phyloP scores from a whole-genome alignment of 176 grass and related monocot genomes.

The Oryza glumipatula region DNA sequence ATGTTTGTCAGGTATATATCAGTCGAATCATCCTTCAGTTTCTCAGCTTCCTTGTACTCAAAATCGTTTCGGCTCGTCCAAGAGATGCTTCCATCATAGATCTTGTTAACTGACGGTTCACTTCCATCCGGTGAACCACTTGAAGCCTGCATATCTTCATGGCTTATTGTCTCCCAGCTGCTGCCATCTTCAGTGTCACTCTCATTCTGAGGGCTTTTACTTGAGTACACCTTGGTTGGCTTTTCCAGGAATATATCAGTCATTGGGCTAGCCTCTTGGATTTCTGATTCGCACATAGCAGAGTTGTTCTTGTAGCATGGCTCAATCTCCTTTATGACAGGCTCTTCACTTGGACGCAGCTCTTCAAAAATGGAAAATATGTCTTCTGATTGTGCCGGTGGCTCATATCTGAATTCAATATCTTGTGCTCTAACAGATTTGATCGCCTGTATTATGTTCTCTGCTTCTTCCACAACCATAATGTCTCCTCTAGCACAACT shows the following conservation, averaged over 20 bases:
- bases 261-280: slow-evolving; percentile 63
- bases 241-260: slow-evolving; percentile 79
- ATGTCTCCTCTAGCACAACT: slow-evolving; percentile 52
- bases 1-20: slow-evolving; percentile 42
- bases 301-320: slow-evolving; percentile 64
- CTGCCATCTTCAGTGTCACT: slow-evolving; percentile 68
- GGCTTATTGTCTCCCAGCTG: slow-evolving; percentile 94
- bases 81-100: slow-evolving; percentile 63
- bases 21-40: slow-evolving; percentile 46
- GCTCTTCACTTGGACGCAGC: slow-evolving; percentile 57
- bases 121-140: slow-evolving; percentile 78
- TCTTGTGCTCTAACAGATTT: slow-evolving; percentile 61
- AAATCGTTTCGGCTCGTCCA: slow-evolving; percentile 50
- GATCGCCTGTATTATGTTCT: slow-evolving; percentile 62
- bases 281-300: slow-evolving; percentile 60
- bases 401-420: slow-evolving; percentile 75
- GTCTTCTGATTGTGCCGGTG: slow-evolving; percentile 72
- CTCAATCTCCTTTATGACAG: slow-evolving; percentile 65
- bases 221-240: slow-evolving; percentile 47
- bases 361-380: slow-evolving; percentile 87
- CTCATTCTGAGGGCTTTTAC: slow-evolving; percentile 49
- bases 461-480: slow-evolving; percentile 58
- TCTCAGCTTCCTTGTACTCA: slow-evolving; percentile 44
- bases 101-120: slow-evolving; percentile 71
- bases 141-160: slow-evolving; percentile 69